phyloP scores from a whole-genome alignment of 2,329 filamentous ascomycete genomes.

The Fusarium udum region DNA sequence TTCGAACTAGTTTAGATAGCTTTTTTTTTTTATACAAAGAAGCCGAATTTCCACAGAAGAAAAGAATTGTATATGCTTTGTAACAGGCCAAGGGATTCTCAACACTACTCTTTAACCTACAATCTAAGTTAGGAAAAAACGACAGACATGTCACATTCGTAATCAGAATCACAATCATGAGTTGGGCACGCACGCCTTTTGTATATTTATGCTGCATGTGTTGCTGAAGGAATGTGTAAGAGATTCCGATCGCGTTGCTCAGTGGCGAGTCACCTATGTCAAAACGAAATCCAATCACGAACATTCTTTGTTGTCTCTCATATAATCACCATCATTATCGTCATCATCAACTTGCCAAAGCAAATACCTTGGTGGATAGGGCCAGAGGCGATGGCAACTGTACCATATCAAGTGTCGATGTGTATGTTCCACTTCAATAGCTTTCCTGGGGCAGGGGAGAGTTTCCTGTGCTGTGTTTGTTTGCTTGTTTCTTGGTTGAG shows the following conservation, averaged over 20 bases:
- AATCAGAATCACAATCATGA: not conserved
- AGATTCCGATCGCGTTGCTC: constrained; percentile 12
- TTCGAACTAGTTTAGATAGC: not conserved
- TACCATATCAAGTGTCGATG: not conserved
- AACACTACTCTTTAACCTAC: too few species aligned
- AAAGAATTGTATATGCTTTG: not conserved
- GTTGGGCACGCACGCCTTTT: not conserved
- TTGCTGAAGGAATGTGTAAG: constrained; percentile 34
- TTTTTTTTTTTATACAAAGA: not conserved
- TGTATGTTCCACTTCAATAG: not conserved
- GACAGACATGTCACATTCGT: constrained; percentile 8
- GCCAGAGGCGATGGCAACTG: not conserved
- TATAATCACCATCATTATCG: constrained; percentile 26
- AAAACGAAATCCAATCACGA: constrained; percentile 18
- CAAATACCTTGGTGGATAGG: not conserved
- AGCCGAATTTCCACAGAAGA: not conserved
- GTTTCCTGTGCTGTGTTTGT: constrained; percentile 6
- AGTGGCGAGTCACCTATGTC: constrained; percentile 17
- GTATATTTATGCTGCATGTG: constrained; percentile 26
- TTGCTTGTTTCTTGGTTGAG: constrained; percentile 3
- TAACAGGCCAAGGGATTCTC: not conserved
- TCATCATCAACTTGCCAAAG: not conserved
- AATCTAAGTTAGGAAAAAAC: not conserved
- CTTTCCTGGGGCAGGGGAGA: not conserved
- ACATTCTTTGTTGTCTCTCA: constrained; percentile 16